Conservation (phyloP, 768 basidiomycete genomes). For the Boletus subparvulus region DNA sequence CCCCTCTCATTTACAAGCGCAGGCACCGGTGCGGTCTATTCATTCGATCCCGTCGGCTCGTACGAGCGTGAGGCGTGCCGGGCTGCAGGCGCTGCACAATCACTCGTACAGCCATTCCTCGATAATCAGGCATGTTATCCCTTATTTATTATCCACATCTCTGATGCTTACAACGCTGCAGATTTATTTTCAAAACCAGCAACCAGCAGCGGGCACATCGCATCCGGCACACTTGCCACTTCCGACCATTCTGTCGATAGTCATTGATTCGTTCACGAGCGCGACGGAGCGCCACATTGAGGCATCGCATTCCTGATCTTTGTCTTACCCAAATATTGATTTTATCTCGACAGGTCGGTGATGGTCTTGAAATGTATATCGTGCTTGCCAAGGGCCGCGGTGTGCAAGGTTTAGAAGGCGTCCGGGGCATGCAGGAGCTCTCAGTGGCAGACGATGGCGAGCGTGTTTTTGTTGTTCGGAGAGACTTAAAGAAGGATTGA, state of each 20-base stretch:
- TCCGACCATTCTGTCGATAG: no score
- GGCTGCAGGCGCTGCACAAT: constrained; percentile 70
- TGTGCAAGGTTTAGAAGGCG: constrained; percentile 51
- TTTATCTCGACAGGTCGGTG: constrained; percentile 48
- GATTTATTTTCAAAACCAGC: constrained; percentile 99
- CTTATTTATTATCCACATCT: no score
- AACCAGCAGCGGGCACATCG: constrained; percentile 62
- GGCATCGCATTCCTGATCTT: constrained; percentile 43
- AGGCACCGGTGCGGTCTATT: constrained; percentile 98
- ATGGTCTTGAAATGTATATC: constrained; percentile 91
- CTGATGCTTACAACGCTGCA: constrained; percentile 32
- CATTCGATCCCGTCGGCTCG: constrained; percentile 98
- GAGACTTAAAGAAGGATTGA: constrained; percentile 84
- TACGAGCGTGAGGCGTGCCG: constrained; percentile 81
- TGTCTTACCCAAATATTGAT: constrained; percentile 1
- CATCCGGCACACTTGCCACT: no score
- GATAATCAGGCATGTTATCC: constrained; percentile 75
- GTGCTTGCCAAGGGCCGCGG: constrained; percentile 70
- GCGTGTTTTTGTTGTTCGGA: constrained; percentile 66
- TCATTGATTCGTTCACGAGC: constrained; percentile 54
- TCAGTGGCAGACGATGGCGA: constrained; percentile 62
- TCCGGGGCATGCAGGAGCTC: constrained; percentile 58
- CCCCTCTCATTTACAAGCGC: not conserved
- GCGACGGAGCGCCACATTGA: constrained; percentile 99
- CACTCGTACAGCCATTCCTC: constrained; percentile 93